These are phyloP conservation scores for Fusarium sp. DNA, from an alignment of 2,329 filamentous ascomycete species.

Conservation along the genomic window DNA sequence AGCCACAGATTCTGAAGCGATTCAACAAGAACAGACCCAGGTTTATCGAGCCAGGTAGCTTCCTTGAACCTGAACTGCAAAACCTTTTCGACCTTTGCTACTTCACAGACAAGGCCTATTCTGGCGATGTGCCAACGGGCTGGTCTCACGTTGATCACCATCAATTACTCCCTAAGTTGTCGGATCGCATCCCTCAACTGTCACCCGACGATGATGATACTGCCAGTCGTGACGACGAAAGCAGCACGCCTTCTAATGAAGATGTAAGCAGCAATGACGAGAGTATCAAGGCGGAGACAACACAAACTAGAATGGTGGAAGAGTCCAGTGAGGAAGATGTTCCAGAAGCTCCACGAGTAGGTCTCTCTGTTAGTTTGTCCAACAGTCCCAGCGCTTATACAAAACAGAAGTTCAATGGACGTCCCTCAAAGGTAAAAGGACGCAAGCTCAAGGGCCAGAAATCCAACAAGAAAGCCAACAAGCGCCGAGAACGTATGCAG, in stretches of 20 bases:
- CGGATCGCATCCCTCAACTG: constrained; percentile 56
- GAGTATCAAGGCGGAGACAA: constrained; percentile 43
- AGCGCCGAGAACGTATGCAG: constrained; percentile 55
- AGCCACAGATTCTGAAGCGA: constrained; percentile 50
- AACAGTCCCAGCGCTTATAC: not conserved
- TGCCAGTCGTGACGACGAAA: constrained; percentile 58
- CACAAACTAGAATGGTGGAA: constrained; percentile 65
- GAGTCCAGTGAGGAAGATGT: constrained; percentile 67
- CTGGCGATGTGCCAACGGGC: constrained; percentile 73
- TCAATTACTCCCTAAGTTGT: constrained; percentile 64
- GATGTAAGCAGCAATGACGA: constrained; percentile 65
- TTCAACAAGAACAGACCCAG: constrained; percentile 62
- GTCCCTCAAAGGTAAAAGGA: constrained; percentile 48
- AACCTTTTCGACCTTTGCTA: constrained; percentile 82
- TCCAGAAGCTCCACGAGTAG: constrained; percentile 40
- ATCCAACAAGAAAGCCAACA: constrained; percentile 60
- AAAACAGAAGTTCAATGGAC: constrained; percentile 28
- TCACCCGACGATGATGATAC: constrained; percentile 56
- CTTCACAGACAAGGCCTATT: constrained; percentile 58
- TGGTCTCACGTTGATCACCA: constrained; percentile 71
- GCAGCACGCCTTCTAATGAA: constrained; percentile 59
- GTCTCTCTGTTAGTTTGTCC: not conserved
- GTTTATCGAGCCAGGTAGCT: constrained; percentile 62
- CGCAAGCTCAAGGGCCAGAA: constrained; percentile 59
- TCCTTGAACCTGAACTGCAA: constrained; percentile 70